Evolutionary conservation across 225 moss, liverwort and hornwort species (phyloP).

Genomic region (Sphagnum contortum): DNA sequence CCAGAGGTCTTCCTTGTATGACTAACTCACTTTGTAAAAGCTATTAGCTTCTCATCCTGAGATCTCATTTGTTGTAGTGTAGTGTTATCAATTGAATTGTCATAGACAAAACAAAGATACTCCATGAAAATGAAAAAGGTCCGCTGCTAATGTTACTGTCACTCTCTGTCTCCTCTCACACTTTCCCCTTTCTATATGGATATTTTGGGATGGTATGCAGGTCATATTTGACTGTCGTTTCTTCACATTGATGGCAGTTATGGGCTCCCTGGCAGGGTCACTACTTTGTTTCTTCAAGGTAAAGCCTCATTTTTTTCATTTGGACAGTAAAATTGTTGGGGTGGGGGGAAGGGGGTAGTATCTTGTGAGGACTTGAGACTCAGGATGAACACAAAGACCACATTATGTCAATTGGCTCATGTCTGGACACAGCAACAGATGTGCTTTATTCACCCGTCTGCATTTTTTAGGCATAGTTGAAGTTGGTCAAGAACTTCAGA

Average conservation of each 20-base stretch:
- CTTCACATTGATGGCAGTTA: constrained; percentile 78
- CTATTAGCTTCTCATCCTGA: not conserved
- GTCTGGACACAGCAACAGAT: too few relatives aligned
- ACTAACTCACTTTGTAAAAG: not conserved
- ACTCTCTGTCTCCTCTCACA: not conserved
- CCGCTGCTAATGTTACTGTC: not conserved
- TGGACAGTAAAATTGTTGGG: not conserved
- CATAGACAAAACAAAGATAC: too few relatives aligned
- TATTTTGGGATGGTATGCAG: constrained; percentile 24
- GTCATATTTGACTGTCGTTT: constrained; percentile 88
- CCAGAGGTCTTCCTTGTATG: not conserved
- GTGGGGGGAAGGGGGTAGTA: not conserved
- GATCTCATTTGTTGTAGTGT: too few relatives aligned
- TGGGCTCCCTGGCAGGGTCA: constrained; percentile 86
- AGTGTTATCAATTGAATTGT: too few relatives aligned
- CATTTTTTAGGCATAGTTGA: not conserved
- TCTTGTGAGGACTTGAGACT: not conserved
- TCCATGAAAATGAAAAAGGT: not conserved
- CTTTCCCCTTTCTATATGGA: not conserved
- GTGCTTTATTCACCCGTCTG: not conserved
- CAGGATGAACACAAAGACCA: constrained; percentile 1
- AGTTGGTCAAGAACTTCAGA: not conserved
- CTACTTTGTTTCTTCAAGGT: constrained; percentile 86
- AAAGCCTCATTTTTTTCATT: not conserved
- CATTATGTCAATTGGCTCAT: not conserved